Base-by-base conservation (phyloP, 257 asterid species). In the Coffea eugenioides region DNA sequence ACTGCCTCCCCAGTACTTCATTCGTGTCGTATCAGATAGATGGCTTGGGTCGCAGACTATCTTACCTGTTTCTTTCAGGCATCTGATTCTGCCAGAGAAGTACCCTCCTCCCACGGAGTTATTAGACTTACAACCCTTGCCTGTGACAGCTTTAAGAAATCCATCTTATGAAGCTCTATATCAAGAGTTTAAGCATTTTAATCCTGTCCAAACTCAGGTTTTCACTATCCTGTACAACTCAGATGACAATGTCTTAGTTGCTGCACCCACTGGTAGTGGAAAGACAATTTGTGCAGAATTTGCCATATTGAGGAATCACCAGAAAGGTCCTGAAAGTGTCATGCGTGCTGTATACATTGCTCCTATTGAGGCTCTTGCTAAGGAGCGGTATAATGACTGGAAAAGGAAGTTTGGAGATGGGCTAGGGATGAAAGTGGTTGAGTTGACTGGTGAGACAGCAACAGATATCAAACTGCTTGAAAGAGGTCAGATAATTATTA, bases 221-320 rank as follows among this genome's bases (percentile, higher is more conserved):
- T 86, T 86, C 77, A 82, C 87, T 11, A 78, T 84, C 31, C 71
- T 86, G 72, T 86, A 86, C 81, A 86, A 86, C 80, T 86, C 89
- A 31, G 89, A 86, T 46, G 89, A 86, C 79, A 84, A 84, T 66
- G 87, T 86, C 73, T 77, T 86, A 54, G 89, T 86, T 54, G 89
- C 89, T 36, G 89, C 89, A 48, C 89, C 89, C 56, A 86, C 87
- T 79, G 89, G 89, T 69, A 86, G 89, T 77, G 89, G 89, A 68
- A 86, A 86, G 84, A 86, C 89, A 11, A 79, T 86, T 45, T 86
- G 89, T 57, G 86, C 89, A 0, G 89, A 86, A 82, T 86, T 86
- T 77, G 86, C 89, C 23, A 80, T 86, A 67, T 78, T 86, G 80
- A 83, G 89, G 83, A 80, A 86, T 68, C 84, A 82, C 78, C 87